phyloP scores from a whole-genome alignment of 768 basidiomycete genomes.

The Tricholoma saponaceum region DNA sequence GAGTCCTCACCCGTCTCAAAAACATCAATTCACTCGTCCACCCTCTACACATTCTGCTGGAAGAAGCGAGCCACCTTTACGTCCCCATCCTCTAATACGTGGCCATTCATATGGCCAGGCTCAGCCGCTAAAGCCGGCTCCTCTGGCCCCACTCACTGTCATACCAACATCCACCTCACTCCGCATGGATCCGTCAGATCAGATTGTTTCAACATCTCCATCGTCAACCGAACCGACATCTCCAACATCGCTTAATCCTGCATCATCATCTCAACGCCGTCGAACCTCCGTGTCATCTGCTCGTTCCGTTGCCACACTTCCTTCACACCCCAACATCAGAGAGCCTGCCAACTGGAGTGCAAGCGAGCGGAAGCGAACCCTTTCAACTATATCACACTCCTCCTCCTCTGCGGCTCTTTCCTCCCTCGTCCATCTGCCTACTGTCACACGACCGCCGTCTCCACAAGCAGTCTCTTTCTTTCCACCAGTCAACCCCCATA shows the following conservation, averaged over 20 bases:
- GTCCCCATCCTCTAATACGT: constrained; percentile 76
- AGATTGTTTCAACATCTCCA: constrained; percentile 29
- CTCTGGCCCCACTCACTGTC: constrained; percentile 59
- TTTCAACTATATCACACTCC: constrained; percentile 53
- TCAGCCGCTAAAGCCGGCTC: constrained; percentile 42
- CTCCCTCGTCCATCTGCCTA: constrained; percentile 51
- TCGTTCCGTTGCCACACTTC: constrained; percentile 56
- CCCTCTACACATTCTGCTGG: constrained; percentile 58
- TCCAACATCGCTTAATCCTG: constrained; percentile 18
- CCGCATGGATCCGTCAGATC: constrained; percentile 18
- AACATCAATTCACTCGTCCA: constrained; percentile 49
- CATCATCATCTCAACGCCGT: constrained; percentile 34
- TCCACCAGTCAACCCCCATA: constrained; percentile 54
- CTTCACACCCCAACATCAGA: constrained; percentile 34
- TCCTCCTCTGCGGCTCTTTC: constrained; percentile 55
- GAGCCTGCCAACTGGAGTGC: constrained; percentile 19
- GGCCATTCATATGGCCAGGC: constrained; percentile 62
- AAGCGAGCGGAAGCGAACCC: constrained; percentile 48
- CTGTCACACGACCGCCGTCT: constrained; percentile 39
- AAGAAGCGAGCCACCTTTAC: constrained; percentile 31
- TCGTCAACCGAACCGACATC: constrained; percentile 24
- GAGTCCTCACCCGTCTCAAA: constrained; percentile 29
- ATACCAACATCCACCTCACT: constrained; percentile 41
- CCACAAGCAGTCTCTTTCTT: constrained; percentile 57
- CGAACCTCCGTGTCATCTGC: constrained; percentile 49